Percentiles rank a stretch among this genome's conserved stretches.
Conservation (phyloP, 2,329 filamentous ascomycete species). For the Fusarium aywerte region DNA sequence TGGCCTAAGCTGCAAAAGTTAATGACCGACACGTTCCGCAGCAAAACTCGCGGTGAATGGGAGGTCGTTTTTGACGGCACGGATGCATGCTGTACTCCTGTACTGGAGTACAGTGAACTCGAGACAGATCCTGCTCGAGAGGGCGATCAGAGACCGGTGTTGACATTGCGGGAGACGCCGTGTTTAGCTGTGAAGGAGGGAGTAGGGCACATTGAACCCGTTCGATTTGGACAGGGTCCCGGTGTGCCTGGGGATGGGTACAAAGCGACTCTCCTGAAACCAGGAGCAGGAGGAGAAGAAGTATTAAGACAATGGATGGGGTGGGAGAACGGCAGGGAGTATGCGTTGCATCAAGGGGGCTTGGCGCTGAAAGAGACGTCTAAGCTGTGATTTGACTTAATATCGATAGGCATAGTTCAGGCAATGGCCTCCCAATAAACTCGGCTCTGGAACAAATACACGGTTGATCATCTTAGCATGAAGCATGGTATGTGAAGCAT, state of each 20-base stretch:
- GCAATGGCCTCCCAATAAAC: not conserved
- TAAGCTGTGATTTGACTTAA: conserved; percentile 47
- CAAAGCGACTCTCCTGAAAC: conserved; percentile 64
- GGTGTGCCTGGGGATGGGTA: conserved; percentile 77
- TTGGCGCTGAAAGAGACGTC: conserved; percentile 60
- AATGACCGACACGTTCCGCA: conserved; percentile 73
- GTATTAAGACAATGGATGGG: conserved; percentile 78
- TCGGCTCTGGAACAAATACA: not conserved
- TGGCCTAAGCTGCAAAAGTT: conserved; percentile 75
- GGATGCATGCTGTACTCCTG: conserved; percentile 92
- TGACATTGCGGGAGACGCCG: conserved; percentile 76
- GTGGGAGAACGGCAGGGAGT: conserved; percentile 79
- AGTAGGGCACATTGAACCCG: conserved; percentile 47
- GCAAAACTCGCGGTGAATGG: conserved; percentile 81
- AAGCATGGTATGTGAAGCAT: not conserved
- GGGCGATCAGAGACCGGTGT: conserved; percentile 76
- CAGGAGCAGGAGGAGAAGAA: conserved; percentile 79
- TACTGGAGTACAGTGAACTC: conserved; percentile 79
- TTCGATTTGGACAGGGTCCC: conserved; percentile 69
- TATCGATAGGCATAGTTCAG: not conserved
- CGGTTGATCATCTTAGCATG: not conserved
- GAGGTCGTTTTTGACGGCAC: conserved; percentile 87
- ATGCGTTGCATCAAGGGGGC: conserved; percentile 71
- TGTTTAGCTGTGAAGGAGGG: conserved; percentile 68
- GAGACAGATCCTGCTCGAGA: conserved; percentile 62